Conservation (phyloP, 306 rosid genomes). For the Gleditsia sinensis region DNA sequence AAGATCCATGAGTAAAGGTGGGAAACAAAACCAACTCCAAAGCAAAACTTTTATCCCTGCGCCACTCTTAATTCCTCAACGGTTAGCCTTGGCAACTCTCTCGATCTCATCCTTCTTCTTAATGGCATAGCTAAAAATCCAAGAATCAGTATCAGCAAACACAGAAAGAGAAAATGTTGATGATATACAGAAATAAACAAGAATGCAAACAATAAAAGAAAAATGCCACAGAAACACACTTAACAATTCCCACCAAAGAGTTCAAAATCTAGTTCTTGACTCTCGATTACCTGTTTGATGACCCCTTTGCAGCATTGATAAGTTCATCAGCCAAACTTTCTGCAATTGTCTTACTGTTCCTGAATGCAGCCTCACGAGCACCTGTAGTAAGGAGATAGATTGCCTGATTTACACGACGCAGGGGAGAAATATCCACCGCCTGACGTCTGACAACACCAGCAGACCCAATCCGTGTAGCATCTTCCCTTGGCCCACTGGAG, state of each 20-base stretch:
- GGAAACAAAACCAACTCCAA: background rate
- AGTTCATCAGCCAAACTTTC: constrained; percentile 64
- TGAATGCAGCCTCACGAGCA: constrained; percentile 57
- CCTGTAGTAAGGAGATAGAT: constrained; percentile 59
- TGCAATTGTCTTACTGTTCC: constrained; percentile 54
- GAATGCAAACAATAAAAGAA: background rate
- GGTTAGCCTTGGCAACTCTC: constrained; percentile 65
- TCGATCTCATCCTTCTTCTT: constrained; percentile 64
- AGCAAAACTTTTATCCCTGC: constrained; percentile 21
- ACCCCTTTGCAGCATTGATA: constrained; percentile 61
- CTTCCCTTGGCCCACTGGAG: constrained; percentile 63
- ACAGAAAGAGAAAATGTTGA: background rate
- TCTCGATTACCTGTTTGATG: constrained; percentile 49
- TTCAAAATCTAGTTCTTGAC: background rate
- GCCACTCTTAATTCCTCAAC: constrained; percentile 33
- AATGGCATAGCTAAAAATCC: constrained; percentile 49
- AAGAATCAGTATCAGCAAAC: background rate
- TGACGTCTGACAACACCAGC: constrained; percentile 66
- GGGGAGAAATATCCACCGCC: constrained; percentile 60
- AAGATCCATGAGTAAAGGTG: background rate
- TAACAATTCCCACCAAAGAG: background rate
- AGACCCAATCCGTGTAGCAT: constrained; percentile 62
- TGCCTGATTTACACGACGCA: constrained; percentile 58
- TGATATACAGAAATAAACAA: background rate
- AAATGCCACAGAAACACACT: too few relatives aligned